Conservation (phyloP, 2,329 filamentous ascomycete genomes). For the Purpureocillium takamizusanense region DNA sequence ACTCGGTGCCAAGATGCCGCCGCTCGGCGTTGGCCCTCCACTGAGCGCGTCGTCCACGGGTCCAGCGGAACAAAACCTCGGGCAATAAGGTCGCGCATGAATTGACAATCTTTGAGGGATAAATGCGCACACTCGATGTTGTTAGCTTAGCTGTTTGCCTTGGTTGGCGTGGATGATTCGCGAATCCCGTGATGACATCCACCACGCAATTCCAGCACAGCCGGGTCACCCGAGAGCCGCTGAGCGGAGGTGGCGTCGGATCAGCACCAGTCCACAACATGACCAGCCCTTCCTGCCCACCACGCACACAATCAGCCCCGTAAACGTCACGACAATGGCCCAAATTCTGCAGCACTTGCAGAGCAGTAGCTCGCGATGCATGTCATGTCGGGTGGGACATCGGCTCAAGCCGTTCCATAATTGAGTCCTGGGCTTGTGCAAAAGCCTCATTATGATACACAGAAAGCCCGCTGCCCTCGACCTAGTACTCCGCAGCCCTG, state of each 20-base stretch:
- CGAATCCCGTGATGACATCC: slow-evolving; percentile 2
- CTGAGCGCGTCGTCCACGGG: too few relatives aligned
- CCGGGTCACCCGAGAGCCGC: background rate
- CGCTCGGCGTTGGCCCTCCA: background rate
- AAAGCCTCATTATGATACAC: slow-evolving; percentile 3
- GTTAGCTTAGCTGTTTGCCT: too few relatives aligned
- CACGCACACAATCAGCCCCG: too few relatives aligned
- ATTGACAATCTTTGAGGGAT: too few relatives aligned
- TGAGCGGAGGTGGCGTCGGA: background rate
- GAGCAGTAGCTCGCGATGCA: too few relatives aligned
- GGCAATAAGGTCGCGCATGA: too few relatives aligned
- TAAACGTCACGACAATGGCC: too few relatives aligned
- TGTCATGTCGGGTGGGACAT: background rate
- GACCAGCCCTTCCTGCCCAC: background rate
- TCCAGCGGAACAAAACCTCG: too few relatives aligned
- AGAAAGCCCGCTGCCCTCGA: slow-evolving; percentile 2
- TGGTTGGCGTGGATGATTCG: background rate
- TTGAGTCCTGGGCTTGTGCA: background rate
- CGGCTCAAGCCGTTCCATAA: background rate
- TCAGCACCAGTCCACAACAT: background rate
- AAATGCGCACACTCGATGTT: too few relatives aligned
- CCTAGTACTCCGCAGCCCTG: slow-evolving; percentile 8
- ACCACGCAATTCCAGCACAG: background rate
- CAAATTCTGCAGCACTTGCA: too few relatives aligned
- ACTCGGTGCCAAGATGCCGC: background rate